These are phyloP conservation scores for Neonectria hederae DNA, from an alignment of 2,329 filamentous ascomycete genomes.

Conservation along the genomic window DNA sequence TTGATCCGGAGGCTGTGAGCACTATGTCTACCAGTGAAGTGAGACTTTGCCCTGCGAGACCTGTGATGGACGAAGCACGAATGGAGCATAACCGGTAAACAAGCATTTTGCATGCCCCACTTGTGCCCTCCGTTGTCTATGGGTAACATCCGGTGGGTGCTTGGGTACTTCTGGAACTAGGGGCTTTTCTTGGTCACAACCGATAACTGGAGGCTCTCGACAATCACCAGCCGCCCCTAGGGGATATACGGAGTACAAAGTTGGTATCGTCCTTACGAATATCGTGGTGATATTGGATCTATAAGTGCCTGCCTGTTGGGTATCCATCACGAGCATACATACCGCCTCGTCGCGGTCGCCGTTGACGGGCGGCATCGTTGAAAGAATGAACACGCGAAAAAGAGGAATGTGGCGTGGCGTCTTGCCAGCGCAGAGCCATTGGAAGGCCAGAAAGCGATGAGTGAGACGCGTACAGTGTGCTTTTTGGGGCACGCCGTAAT, in stretches of 20 bases:
- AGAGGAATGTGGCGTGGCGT: conserved; percentile 19
- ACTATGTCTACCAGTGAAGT: conserved; percentile 4
- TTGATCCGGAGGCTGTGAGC: background rate
- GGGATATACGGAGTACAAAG: background rate
- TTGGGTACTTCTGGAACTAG: conserved; percentile 6
- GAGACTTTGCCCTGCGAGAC: background rate
- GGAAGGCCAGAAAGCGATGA: background rate
- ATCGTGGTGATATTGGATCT: background rate
- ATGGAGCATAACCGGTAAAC: conserved; percentile 33
- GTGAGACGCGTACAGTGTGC: conserved; percentile 5
- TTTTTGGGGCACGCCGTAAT: background rate
- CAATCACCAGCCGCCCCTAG: conserved; percentile 3
- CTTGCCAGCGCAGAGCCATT: background rate
- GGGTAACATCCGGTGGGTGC: conserved; percentile 25
- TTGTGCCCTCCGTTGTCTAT: conserved; percentile 27
- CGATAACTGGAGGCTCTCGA: background rate
- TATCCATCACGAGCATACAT: background rate
- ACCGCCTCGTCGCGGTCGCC: background rate
- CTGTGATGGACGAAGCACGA: conserved; percentile 8
- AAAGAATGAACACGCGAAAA: conserved; percentile 12
- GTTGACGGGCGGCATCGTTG: background rate
- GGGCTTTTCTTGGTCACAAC: background rate
- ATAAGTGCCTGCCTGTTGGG: background rate
- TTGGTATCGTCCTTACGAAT: background rate
- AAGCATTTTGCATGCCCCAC: conserved; percentile 41